Evolutionary conservation across 805 yeast genomes (phyloP), one percentile per base, ranked within the genome.

Genomic region (Ogataea naganishii): DNA sequence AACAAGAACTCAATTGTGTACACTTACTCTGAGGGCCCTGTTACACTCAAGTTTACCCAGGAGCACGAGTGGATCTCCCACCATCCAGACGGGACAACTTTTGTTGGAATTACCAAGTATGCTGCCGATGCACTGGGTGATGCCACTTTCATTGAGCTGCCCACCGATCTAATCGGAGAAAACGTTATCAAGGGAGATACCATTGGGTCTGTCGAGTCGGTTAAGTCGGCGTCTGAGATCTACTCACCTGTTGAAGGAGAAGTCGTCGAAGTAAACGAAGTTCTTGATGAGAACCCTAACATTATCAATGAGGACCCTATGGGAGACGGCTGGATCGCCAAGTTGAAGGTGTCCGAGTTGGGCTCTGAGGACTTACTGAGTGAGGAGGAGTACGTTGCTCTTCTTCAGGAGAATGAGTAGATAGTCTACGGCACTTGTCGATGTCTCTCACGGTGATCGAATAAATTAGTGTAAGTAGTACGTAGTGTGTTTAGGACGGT

Each of bases 111-210:
- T 57, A 86, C 98, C 34, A 75, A 72, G 47, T 88, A 92, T 53
- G 98, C 98, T 13, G 80, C 96, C 14, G 95, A 86, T 49, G 94
- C 97, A 6, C 72, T 92, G 37, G 98, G 98, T 26, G 98, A 92
- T 59, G 94, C 94, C 33, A 94, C 97, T 4, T 92, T 69, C 53
- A 80, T 88, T 36, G 98, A 92, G 60, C 67, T 89, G 44, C 94
- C 95, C 27, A 71, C 69, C 23, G 54, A 51, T 27, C 38, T 35
- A 20, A 31, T 53, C 17, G 52, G 51, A 20, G 51, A 46, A 34
- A 26, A 35, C 7, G 47, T 55, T 11, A 82, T 78, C 23, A 66
- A 68, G 28, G 94, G 94, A 29, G 96, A 85, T 39, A 64, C 89
- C 10, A 64, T 92, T 51, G 96, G 96, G 6, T 81, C 95, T 19